These are phyloP conservation scores for Viola odorata DNA, from an alignment of 345 rosid genomes.

Conservation along the genomic window DNA sequence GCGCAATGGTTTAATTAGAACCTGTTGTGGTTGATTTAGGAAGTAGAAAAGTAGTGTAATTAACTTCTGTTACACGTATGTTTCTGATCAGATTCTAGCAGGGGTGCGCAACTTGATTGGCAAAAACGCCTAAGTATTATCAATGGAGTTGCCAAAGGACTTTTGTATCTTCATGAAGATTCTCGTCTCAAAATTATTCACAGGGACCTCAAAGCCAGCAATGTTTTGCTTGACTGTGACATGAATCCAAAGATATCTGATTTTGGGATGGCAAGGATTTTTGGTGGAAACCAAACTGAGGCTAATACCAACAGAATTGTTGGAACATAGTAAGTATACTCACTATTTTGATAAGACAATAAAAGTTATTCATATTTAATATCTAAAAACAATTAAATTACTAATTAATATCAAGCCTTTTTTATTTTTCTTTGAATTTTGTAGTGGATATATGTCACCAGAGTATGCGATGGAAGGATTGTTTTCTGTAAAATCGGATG, in stretches of 20 bases:
- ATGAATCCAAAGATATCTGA: slow-evolving; percentile 3
- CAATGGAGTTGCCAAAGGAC: not conserved
- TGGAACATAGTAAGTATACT: not conserved
- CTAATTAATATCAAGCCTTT: not conserved
- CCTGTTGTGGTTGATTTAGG: not conserved
- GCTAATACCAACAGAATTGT: not conserved
- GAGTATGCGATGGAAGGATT: not conserved
- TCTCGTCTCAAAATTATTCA: not conserved
- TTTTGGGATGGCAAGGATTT: slow-evolving; percentile 3
- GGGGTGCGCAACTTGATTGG: not conserved
- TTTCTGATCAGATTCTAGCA: not conserved
- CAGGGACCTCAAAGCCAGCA: not conserved
- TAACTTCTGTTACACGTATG: not conserved
- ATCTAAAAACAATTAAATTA: too few species aligned
- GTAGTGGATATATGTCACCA: not conserved
- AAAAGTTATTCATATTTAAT: too few species aligned
- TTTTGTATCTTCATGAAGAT: not conserved
- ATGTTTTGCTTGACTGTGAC: not conserved
- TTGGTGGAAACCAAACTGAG: not conserved
- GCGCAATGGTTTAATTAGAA: too few species aligned
- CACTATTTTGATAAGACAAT: too few species aligned
- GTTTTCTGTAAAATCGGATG: not conserved
- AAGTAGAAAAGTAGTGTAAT: not conserved
- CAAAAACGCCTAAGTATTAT: not conserved
- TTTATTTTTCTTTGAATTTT: not conserved